Percentiles rank a stretch among this genome's conserved stretches.
These are phyloP conservation scores for Trypanosoma grayi DNA, from an alignment of 208 protist genomes.

Conservation along the genomic window DNA sequence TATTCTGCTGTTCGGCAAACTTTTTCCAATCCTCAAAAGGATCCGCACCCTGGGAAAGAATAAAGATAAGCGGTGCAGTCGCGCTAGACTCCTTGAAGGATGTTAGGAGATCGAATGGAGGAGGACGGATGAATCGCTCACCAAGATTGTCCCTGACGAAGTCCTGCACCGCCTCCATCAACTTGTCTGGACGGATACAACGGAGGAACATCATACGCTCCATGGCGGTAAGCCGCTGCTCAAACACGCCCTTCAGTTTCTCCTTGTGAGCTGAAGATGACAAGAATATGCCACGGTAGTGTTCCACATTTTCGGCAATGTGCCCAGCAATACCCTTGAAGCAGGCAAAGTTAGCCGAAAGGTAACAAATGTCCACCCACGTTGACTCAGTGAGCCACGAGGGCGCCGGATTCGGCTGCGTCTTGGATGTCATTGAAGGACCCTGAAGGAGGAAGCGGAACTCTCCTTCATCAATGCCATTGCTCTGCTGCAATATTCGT, in stretches of 20 bases:
- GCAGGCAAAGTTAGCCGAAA: conserved; percentile 73
- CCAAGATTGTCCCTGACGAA: conserved; percentile 93
- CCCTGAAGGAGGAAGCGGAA: conserved; percentile 93
- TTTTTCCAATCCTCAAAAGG: conserved; percentile 95
- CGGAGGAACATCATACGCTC: conserved; percentile 96
- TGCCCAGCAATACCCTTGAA: conserved; percentile 87
- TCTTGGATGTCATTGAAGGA: conserved; percentile 70
- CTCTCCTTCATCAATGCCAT: conserved; percentile 73
- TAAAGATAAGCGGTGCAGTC: conserved; percentile 96
- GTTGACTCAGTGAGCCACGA: conserved; percentile 93
- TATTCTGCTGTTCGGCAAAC: conserved; percentile 96
- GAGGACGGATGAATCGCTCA: conserved; percentile 94
- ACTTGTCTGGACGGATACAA: conserved; percentile 96
- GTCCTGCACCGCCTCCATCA: conserved; percentile 94
- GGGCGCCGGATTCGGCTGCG: conserved; percentile 74
- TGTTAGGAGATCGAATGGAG: conserved; percentile 94
- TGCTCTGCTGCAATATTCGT: conserved; percentile 76
- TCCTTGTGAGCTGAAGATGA: conserved; percentile 80
- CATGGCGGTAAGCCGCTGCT: conserved; percentile 84
- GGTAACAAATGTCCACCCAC: conserved; percentile 92
- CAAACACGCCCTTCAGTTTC: conserved; percentile 78
- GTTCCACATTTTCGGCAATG: conserved; percentile 67
- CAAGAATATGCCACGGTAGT: conserved; percentile 94
- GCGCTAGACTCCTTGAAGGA: conserved; percentile 94
- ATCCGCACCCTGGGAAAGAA: conserved; percentile 98